Conservation (phyloP, 1,284 basidiomycete species). For the Tetrapyrgos nigripes region DNA sequence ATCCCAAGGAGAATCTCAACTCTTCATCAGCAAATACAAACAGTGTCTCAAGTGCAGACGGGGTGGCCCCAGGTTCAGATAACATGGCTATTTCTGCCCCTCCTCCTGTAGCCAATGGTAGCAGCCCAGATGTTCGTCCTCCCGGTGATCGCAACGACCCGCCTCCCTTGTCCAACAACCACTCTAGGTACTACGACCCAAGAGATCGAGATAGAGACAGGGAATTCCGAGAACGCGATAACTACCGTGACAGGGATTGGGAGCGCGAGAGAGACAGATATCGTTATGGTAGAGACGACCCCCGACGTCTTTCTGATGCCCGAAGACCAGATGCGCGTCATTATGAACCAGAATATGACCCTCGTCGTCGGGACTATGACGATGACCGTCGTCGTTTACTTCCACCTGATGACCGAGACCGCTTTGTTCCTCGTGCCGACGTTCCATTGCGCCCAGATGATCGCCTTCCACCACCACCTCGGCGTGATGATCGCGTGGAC, state of each 20-base stretch:
- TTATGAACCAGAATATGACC: constrained; percentile 46
- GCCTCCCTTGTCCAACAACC: constrained; percentile 5
- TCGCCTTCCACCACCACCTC: neutral
- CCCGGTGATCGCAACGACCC: constrained; percentile 9
- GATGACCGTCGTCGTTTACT: constrained; percentile 23
- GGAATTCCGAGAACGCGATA: constrained; percentile 37
- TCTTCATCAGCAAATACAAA: neutral
- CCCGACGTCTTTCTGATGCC: constrained; percentile 34
- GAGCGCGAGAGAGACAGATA: constrained; percentile 45
- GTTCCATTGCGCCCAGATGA: constrained; percentile 6
- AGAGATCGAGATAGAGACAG: constrained; percentile 38
- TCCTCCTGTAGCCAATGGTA: constrained; percentile 1
- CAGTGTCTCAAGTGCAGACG: neutral
- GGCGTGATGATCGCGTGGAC: neutral
- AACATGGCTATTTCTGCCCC: neutral
- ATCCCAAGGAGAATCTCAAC: neutral
- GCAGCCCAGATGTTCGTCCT: neutral
- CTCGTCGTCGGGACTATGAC: constrained; percentile 29
- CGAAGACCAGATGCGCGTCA: constrained; percentile 50
- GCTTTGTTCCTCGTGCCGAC: constrained; percentile 20
- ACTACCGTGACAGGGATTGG: constrained; percentile 33
- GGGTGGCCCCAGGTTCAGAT: neutral
- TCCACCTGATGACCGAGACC: constrained; percentile 15
- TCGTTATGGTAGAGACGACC: constrained; percentile 38
- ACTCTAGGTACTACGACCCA: constrained; percentile 4